These are phyloP conservation scores for Saccharomycopsis vini DNA, from an alignment of 805 yeast species.

Conservation along the genomic window DNA sequence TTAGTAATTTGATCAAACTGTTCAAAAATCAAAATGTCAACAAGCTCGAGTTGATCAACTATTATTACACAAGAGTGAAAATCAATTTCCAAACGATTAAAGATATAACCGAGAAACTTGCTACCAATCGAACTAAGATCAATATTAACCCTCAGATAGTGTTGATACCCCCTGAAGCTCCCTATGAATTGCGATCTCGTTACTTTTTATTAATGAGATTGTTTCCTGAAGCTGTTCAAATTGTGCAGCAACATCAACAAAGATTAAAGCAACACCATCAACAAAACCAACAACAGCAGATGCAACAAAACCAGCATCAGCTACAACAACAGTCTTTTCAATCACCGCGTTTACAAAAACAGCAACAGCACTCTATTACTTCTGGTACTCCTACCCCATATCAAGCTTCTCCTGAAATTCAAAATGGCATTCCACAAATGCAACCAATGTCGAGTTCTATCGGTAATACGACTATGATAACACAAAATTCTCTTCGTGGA, in stretches of 20 bases:
- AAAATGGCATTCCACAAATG: no score
- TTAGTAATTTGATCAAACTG: slow-evolving; percentile 2
- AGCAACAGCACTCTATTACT: no score
- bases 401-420: no score
- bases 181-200: slow-evolving; percentile 10
- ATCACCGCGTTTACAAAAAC: no score
- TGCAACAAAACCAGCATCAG: no score
- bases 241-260: slow-evolving; percentile 15
- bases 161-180: slow-evolving; percentile 17
- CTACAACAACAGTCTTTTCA: no score
- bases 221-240: slow-evolving; percentile 14
- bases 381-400: no score
- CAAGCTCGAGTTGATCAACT: slow-evolving; percentile 8
- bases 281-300: slow-evolving; percentile 9
- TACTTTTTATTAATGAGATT: slow-evolving; percentile 10
- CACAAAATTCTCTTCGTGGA: slow-evolving; percentile 8
- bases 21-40: slow-evolving; percentile 6
- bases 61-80: slow-evolving; percentile 16
- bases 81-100: no score
- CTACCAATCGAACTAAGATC: no score
- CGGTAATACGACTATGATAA: slow-evolving; percentile 11
- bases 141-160: slow-evolving; percentile 15
- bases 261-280: slow-evolving; percentile 8
- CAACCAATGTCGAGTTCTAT: no score
- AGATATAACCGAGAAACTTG: no score